Conservation (phyloP, 2,329 filamentous ascomycete genomes). For the Leptosphaerulina australis region DNA sequence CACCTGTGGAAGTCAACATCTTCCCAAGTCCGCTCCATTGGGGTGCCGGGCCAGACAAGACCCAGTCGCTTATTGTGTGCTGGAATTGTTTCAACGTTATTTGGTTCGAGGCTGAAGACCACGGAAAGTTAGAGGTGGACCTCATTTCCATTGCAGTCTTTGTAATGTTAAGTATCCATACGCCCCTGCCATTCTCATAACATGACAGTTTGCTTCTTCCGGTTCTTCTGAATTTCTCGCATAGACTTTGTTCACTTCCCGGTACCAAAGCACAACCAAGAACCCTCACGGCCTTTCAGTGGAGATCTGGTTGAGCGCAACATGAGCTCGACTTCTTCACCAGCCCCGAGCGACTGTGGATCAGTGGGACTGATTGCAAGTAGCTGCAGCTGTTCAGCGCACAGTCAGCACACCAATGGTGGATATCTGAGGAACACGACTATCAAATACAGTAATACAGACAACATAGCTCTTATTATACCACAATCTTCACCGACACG, state of each 20-base stretch:
- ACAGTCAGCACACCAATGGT: background rate
- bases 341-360: slow-evolving; percentile 5
- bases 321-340: slow-evolving; percentile 7
- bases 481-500: slow-evolving; percentile 2
- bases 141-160: background rate
- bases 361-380: background rate
- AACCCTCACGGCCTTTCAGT: too few relatives aligned
- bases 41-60: too few relatives aligned
- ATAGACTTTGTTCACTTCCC: too few relatives aligned
- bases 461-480: background rate
- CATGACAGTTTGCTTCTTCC: too few relatives aligned
- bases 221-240: too few relatives aligned
- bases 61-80: too few relatives aligned
- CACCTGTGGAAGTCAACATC: too few relatives aligned
- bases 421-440: slow-evolving; percentile 3
- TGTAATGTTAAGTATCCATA: background rate
- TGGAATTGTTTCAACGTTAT: background rate
- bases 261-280: too few relatives aligned
- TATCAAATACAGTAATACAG: background rate
- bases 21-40: too few relatives aligned
- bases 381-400: background rate
- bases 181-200: background rate
- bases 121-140: background rate
- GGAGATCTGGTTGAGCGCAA: too few relatives aligned
- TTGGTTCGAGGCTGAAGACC: background rate